Conservation (phyloP, 1,284 basidiomycete species). For the Chiua sp. region DNA sequence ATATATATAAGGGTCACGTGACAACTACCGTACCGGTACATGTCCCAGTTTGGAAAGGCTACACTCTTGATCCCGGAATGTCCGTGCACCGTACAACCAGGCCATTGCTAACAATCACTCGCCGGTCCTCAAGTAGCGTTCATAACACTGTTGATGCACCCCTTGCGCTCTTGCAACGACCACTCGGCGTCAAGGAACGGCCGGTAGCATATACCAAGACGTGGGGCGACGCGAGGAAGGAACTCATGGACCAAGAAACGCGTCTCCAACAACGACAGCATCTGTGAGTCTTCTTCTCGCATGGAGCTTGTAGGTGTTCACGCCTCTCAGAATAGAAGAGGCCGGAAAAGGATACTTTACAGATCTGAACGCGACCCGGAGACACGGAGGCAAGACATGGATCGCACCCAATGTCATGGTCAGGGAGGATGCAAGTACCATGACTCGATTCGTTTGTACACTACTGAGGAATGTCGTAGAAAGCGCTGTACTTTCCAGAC, state of each 20-base stretch:
- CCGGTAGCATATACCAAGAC: constrained; percentile 72
- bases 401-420: constrained; percentile 90
- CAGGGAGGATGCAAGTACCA: constrained; percentile 78
- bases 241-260: constrained; percentile 75
- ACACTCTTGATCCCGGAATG: constrained; percentile 24
- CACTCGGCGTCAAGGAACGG: constrained; percentile 67
- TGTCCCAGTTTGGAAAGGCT: constrained; percentile 18
- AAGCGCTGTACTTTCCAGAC: constrained; percentile 91
- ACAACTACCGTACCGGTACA: constrained; percentile 34
- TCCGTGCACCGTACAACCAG: constrained; percentile 18
- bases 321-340: constrained; percentile 73
- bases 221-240: constrained; percentile 71
- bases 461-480: constrained; percentile 49
- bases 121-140: constrained; percentile 27
- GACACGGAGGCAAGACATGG: constrained; percentile 95
- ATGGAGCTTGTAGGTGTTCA: constrained; percentile 5
- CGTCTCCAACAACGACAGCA: constrained; percentile 76
- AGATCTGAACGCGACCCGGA: constrained; percentile 83
- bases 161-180: constrained; percentile 67
- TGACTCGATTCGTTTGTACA: background rate
- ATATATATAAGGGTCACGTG: constrained; percentile 50
- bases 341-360: constrained; percentile 91
- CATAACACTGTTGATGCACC: constrained; percentile 23
- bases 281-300: constrained; percentile 57
- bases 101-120: constrained; percentile 14